Evolutionary conservation across 768 basidiomycete genomes (phyloP), one percentile per base, ranked within the genome.

Genomic region (Serendipita vermifera): DNA sequence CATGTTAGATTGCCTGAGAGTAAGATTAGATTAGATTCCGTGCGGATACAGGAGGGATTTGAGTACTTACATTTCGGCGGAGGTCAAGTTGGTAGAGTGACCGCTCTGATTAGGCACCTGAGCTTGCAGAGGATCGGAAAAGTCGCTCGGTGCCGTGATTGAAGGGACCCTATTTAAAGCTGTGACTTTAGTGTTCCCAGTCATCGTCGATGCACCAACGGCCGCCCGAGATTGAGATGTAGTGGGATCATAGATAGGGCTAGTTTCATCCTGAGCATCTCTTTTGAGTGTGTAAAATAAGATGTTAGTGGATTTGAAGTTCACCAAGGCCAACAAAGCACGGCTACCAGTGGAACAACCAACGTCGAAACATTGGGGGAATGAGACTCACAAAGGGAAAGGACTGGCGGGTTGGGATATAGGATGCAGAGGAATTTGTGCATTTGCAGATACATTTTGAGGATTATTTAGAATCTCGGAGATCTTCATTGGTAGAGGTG

Each of bases 401-500:
- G 39, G 26, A 26, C 26, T 26, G 39, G 17, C 26, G 17, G 39
- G 39, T 13, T 13, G 36, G 13, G 36, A 38, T 38, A 13, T 13
- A 41, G 39, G 15, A 41, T 17, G 15, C 26, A 26, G 26, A 41
- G n/a, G n/a, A n/a, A n/a, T n/a, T n/a, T n/a, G n/a, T n/a, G 39
- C 39, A 7, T 17, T 41, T n/a, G 26, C 39, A 41, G 17, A 17
- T 2, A 7, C 26, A n/a, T 41, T 41, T 41, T n/a, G 17, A 20
- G 39, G 39, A 41, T 41, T 41, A 41, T 41, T 41, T 17, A 41
- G 17, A 26, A 41, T 41, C 26, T 41, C 39, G 39, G 17, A 20
- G 39, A 41, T 41, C 26, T 41, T 41, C 39, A 41, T 41, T 26
- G 39, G 36, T n/a, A n/a, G n/a, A n/a, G n/a, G n/a, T n/a, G n/a